A percentile compares a stretch with the other conserved stretches of the same genome.
Conservation (phyloP, 306 rosid species). For the Glycine tomentella region DNA sequence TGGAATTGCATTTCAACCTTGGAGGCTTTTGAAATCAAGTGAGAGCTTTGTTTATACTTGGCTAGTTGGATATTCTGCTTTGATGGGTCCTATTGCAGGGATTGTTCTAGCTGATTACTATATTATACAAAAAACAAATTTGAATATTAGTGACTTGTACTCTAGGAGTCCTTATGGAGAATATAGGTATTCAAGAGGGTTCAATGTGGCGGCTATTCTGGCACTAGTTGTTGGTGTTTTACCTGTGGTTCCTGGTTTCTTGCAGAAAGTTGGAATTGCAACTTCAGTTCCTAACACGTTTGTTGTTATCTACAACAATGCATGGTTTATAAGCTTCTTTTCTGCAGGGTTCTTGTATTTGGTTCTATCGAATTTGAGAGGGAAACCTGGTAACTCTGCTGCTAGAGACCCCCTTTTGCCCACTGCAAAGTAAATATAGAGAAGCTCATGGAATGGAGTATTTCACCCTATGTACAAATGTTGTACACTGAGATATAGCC, state of each 20-base stretch:
- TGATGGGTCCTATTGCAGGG: conserved; percentile 89
- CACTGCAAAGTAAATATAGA: conserved; percentile 22
- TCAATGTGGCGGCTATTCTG: conserved; percentile 72
- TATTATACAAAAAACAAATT: conserved; percentile 51
- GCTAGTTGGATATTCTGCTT: conserved; percentile 91
- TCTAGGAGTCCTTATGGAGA: conserved; percentile 66
- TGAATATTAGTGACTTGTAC: conserved; percentile 70
- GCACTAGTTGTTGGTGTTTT: conserved; percentile 75
- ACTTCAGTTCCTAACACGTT: conserved; percentile 55
- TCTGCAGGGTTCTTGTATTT: conserved; percentile 73
- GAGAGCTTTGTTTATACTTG: conserved; percentile 93
- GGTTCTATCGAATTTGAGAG: conserved; percentile 58
- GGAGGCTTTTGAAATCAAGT: conserved; percentile 87
- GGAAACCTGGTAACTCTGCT: conserved; percentile 40
- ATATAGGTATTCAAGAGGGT: conserved; percentile 71
- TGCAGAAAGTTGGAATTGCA: conserved; percentile 68
- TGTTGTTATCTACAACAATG: conserved; percentile 75
- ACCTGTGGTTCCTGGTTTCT: conserved; percentile 89
- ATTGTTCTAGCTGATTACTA: conserved; percentile 80
- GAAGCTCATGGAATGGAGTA: not conserved
- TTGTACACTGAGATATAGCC: conserved; percentile 24
- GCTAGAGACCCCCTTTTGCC: conserved; percentile 52
- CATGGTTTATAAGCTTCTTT: conserved; percentile 92
- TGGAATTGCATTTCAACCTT: conserved; percentile 89
- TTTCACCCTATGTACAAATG: conserved; percentile 5